phyloP scores from a whole-genome alignment of 176 grass and related monocot species.

The Triticum dicoccoides region DNA sequence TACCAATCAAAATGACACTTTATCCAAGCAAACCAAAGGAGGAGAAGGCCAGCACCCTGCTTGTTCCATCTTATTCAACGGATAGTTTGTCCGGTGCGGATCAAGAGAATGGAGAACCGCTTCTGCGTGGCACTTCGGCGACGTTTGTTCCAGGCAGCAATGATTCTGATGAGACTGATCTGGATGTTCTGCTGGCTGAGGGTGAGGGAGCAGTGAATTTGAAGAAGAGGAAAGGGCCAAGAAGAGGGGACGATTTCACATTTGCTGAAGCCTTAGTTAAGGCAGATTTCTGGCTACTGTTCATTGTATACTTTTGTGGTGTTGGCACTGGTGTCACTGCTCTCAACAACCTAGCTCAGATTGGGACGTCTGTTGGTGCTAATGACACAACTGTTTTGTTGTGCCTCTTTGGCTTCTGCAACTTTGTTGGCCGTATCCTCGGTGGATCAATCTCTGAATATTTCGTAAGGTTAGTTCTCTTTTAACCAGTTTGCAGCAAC shows the following conservation, averaged over 20 bases:
- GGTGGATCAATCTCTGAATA: slow-evolving; percentile 74
- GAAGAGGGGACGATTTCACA: slow-evolving; percentile 90
- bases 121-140: slow-evolving; percentile 37
- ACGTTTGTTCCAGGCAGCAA: slow-evolving; percentile 22
- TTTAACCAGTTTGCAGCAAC: not conserved
- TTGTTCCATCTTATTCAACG: slow-evolving; percentile 53
- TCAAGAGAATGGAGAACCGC: slow-evolving; percentile 58
- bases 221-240: slow-evolving; percentile 75
- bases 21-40: slow-evolving; percentile 57
- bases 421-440: slow-evolving; percentile 77
- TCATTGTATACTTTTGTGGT: slow-evolving; percentile 77
- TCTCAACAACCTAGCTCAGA: slow-evolving; percentile 91
- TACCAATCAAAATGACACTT: slow-evolving; percentile 93
- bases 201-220: slow-evolving; percentile 80
- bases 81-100: slow-evolving; percentile 43
- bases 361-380: slow-evolving; percentile 79
- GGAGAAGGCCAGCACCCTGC: slow-evolving; percentile 26
- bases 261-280: slow-evolving; percentile 83
- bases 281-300: slow-evolving; percentile 87
- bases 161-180: slow-evolving; percentile 59
- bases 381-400: slow-evolving; percentile 77
- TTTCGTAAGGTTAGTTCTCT: slow-evolving; percentile 71
- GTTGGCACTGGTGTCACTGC: slow-evolving; percentile 93
- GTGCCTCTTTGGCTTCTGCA: slow-evolving; percentile 84
- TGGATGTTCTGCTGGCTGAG: slow-evolving; percentile 79